Evolutionary conservation across 192 early-diverging fungal species (phyloP), one percentile per base, ranked within the genome.

Genomic region (Backusella morwellensis): DNA sequence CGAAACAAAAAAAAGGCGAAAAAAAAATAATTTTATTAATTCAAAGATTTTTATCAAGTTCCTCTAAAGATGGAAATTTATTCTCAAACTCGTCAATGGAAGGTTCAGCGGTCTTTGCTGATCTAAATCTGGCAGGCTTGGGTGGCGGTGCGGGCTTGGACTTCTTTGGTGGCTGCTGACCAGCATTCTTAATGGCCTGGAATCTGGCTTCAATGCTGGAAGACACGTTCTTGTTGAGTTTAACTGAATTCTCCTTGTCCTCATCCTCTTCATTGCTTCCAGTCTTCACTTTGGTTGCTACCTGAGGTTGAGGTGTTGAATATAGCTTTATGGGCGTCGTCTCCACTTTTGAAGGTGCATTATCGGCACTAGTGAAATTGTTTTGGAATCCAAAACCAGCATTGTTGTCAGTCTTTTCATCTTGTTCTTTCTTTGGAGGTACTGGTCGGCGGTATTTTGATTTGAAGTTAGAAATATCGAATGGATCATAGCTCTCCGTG

Each of bases 121-220:
- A 50, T 41, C 80, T 73, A 77, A 82, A 82, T 14, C 80, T 73
- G 1, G 80, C 80, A 5, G 80, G 80, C 41, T 82, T 82, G 15
- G 80, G 80, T 19, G 80, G 80, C 1, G 80, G 76, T 29, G 56
- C 56, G 0, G 56, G 56, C 12, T 63, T 63, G 26, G 23, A 8
- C 12, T 63, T 63, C 56, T 63, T 63, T 63, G 12, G 3, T 29
- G 56, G 56, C 26, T 11, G 56, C 26, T 63, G 56, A 3, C 56
- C 26, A 4, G 56, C 72, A 40, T 54, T 70, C 26, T 72, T 77
- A 23, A 77, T 71, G 1, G 76, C 76, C 44, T 44, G 68, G 6
- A 77, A 70, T 21, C 76, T 44, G 7, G 68, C 50, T 52, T 70
- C 76, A 4, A 77, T 77, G 32, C 68, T 77, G 12, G 75, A 44